Base-by-base conservation (phyloP, 345 rosid species). In the Salix suchowensis region DNA sequence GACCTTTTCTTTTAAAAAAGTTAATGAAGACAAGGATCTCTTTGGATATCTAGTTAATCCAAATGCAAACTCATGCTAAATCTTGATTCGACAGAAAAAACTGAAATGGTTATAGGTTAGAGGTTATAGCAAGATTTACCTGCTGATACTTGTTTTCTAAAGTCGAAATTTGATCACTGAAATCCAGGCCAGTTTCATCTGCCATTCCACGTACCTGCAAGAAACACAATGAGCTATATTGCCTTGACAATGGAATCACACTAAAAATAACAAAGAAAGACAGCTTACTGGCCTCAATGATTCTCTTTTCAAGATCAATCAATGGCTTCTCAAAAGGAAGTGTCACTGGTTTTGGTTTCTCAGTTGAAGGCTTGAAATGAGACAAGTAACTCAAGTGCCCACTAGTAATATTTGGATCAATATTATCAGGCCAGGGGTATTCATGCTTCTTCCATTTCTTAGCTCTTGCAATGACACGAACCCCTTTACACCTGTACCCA, bases 191-290 rank as follows among this genome's bases (percentile, higher is more conserved):
- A 55, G 97, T 91, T 76, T 92, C 96, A 52, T 85, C 78, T 26
- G 97, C 97, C 97, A 93, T 91, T 88, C 88, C 91, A 87, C 88
- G 83, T 82, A 95, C 97, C 98, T 95, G 89, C 87, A 86, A 2
- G 54, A 66, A 71, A 78, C 64, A 81, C 73, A 37, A 65, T 10
- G 18, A 73, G 42, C 37, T 19, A 77, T 34, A 3, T 14, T 46
- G 50, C 50, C 18, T 54, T 32, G 3, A 19, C 19, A 54, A 55
- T 39, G 18, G 30, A 4, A 46, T 68, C 7, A 44, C 37, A 72
- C 71, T 72, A 37, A 62, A 15, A 54, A 37, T n/a, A 1, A 36
- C 28, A 24, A 30, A 23, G 67, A 18, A 28, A 62, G 48, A 62
- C n/a, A 11, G 21, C 7, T 14, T 5, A 40, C 54, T 81, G 85